A percentile compares a stretch with the other conserved stretches of the same genome.
These are phyloP conservation scores for Geotrichum klebahnii DNA, from an alignment of 1,139 yeast species.

Conservation along the genomic window DNA sequence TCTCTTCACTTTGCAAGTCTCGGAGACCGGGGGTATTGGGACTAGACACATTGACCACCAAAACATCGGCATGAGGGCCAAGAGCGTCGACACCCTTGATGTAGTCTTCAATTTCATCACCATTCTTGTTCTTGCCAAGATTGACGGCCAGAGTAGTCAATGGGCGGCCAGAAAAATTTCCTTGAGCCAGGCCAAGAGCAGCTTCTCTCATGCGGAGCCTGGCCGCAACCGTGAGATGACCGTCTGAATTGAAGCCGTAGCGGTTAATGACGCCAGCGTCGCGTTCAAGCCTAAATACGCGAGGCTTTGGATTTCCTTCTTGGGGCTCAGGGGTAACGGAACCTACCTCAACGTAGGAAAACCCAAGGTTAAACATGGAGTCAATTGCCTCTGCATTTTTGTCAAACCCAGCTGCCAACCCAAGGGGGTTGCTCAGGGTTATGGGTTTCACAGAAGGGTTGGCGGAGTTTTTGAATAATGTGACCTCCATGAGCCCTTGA, in stretches of 20 bases:
- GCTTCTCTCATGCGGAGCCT: slow-evolving; percentile 54
- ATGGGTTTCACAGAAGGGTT: slow-evolving; percentile 35
- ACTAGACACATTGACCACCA: slow-evolving; percentile 88
- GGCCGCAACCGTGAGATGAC: slow-evolving; percentile 71
- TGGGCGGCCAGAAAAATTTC: slow-evolving; percentile 55
- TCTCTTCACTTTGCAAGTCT: slow-evolving; percentile 73
- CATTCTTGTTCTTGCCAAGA: slow-evolving; percentile 85
- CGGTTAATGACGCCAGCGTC: slow-evolving; percentile 91
- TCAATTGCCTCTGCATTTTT: slow-evolving; percentile 95
- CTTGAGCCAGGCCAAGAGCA: slow-evolving; percentile 21
- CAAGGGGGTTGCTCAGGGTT: slow-evolving; percentile 67
- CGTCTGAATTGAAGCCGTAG: slow-evolving; percentile 90
- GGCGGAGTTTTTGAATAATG: slow-evolving; percentile 32
- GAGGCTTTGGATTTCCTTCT: slow-evolving; percentile 87
- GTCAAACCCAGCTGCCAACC: slow-evolving; percentile 94
- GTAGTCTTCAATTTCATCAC: slow-evolving; percentile 85
- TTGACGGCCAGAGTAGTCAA: slow-evolving; percentile 74
- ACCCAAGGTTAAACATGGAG: slow-evolving; percentile 70
- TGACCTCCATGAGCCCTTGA: slow-evolving; percentile 31
- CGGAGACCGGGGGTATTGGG: slow-evolving; percentile 96
- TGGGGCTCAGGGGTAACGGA: slow-evolving; percentile 90
- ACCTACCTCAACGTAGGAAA: slow-evolving; percentile 88
- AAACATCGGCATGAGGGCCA: slow-evolving; percentile 81
- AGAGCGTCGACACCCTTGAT: slow-evolving; percentile 75
- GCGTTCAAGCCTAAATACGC: slow-evolving; percentile 78